Conservation (phyloP, 495 filamentous ascomycete genomes). For the Cladorrhinum samala region DNA sequence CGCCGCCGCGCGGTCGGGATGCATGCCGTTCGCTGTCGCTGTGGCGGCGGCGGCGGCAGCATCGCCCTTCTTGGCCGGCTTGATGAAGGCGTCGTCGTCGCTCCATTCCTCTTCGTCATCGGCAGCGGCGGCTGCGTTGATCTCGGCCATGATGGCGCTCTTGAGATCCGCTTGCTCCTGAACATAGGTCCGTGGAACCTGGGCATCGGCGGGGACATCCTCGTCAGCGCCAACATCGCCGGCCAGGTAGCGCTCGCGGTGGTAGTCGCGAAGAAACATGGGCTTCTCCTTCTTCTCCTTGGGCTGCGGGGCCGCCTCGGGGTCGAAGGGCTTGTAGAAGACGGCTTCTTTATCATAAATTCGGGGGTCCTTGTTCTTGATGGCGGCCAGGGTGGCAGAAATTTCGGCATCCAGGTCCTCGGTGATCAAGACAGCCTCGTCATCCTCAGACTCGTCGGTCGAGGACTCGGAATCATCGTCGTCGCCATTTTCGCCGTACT, state of each 20-base stretch:
- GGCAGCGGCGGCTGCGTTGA: constrained; percentile 62
- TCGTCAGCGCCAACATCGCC: constrained; percentile 51
- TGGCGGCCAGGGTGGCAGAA: constrained; percentile 73
- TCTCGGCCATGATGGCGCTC: constrained; percentile 64
- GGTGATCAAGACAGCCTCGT: constrained; percentile 77
- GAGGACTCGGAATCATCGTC: constrained; percentile 51
- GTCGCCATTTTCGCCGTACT: constrained; percentile 53
- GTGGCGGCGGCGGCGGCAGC: constrained; percentile 7
- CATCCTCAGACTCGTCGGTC: constrained; percentile 79
- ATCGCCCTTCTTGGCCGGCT: constrained; percentile 44
- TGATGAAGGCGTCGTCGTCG: constrained; percentile 67
- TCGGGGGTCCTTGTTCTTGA: constrained; percentile 80
- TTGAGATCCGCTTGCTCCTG: constrained; percentile 84
- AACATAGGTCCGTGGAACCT: constrained; percentile 61
- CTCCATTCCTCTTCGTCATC: constrained; percentile 53
- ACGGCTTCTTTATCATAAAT: constrained; percentile 73
- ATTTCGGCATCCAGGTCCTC: constrained; percentile 81
- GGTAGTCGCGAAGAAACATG: constrained; percentile 84
- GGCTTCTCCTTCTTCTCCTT: constrained; percentile 66
- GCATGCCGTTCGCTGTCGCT: constrained; percentile 25
- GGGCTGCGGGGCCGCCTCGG: constrained; percentile 31
- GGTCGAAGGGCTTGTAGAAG: constrained; percentile 67
- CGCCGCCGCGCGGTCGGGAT: constrained; percentile 42
- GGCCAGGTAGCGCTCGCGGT: constrained; percentile 73
- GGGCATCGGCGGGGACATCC: constrained; percentile 48